Conservation (phyloP, 768 basidiomycete genomes). For the Myochromella boudieri region DNA sequence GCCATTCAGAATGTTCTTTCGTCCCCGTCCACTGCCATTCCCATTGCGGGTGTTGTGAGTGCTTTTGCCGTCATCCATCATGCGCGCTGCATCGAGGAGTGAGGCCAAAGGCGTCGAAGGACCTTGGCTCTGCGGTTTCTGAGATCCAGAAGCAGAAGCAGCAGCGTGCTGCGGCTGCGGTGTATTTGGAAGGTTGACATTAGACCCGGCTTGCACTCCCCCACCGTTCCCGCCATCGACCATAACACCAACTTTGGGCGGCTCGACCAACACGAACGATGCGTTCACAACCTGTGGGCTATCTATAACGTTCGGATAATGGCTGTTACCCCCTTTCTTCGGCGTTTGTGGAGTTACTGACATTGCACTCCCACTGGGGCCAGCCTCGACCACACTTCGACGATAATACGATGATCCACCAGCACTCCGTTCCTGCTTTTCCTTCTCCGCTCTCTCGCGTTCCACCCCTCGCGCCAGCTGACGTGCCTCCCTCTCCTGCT, state of each 20-base stretch:
- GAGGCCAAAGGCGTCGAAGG: constrained; percentile 58
- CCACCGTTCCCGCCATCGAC: constrained; percentile 6
- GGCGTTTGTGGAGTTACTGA: constrained; percentile 18
- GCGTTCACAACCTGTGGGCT: constrained; percentile 10
- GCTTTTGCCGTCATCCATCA: constrained; percentile 41
- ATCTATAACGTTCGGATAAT: constrained; percentile 5
- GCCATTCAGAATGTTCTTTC: constrained; percentile 10
- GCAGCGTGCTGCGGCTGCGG: constrained; percentile 14
- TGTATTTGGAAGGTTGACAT: background rate
- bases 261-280: constrained; percentile 10
- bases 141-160: constrained; percentile 3
- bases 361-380: constrained; percentile 2
- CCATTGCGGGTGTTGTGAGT: constrained; percentile 18
- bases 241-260: constrained; percentile 19
- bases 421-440: constrained; percentile 14
- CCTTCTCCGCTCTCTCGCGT: constrained; percentile 28
- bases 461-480: constrained; percentile 26
- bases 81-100: constrained; percentile 56
- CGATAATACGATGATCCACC: constrained; percentile 21
- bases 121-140: constrained; percentile 17
- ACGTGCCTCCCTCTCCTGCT: constrained; percentile 28
- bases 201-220: background rate
- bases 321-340: constrained; percentile 6
- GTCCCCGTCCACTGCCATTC: constrained; percentile 27
- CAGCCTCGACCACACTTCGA: constrained; percentile 14